Evolutionary conservation across 2,329 filamentous ascomycete genomes (phyloP).

Genomic region (Clonostachys solani): DNA sequence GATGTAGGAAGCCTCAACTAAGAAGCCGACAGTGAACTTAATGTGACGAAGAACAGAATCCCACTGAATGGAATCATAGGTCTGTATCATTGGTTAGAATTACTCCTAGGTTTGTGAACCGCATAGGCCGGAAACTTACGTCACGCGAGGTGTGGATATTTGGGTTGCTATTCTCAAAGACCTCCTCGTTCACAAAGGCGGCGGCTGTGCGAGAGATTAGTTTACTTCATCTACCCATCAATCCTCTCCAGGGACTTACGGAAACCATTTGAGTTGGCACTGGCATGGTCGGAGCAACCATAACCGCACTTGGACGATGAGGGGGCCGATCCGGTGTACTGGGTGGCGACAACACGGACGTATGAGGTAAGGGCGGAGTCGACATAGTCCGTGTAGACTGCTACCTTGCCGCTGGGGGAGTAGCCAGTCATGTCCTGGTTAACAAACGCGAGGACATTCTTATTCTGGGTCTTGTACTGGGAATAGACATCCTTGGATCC

Average conservation of each 20-base stretch:
- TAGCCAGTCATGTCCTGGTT: conserved; percentile 49
- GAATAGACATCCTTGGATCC: conserved; percentile 38
- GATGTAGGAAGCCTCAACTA: conserved; percentile 29
- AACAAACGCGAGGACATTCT: conserved; percentile 37
- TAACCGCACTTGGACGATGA: conserved; percentile 34
- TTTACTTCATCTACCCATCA: not conserved
- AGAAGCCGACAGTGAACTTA: conserved; percentile 27
- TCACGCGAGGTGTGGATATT: conserved; percentile 25
- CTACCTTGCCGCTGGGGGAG: conserved; percentile 36
- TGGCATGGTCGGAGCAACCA: conserved; percentile 37
- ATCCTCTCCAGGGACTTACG: conserved; percentile 11
- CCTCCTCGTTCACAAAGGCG: conserved; percentile 28
- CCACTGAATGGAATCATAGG: conserved; percentile 27
- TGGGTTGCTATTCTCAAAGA: conserved; percentile 17
- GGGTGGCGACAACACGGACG: conserved; percentile 17
- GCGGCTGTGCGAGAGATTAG: conserved; percentile 16
- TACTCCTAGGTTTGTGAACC: not conserved
- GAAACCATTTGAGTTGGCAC: conserved; percentile 27
- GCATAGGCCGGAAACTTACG: conserved; percentile 15
- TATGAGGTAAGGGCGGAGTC: conserved; percentile 34
- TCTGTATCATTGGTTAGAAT: conserved; percentile 9
- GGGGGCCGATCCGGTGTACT: conserved; percentile 21
- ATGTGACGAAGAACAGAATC: conserved; percentile 25
- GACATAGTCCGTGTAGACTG: conserved; percentile 40
- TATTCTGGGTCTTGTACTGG: conserved; percentile 29